A percentile compares a stretch with the other conserved stretches of the same genome.
Evolutionary conservation across 2,329 filamentous ascomycete species (phyloP).

Genomic region (Diaporthe ilicicola): DNA sequence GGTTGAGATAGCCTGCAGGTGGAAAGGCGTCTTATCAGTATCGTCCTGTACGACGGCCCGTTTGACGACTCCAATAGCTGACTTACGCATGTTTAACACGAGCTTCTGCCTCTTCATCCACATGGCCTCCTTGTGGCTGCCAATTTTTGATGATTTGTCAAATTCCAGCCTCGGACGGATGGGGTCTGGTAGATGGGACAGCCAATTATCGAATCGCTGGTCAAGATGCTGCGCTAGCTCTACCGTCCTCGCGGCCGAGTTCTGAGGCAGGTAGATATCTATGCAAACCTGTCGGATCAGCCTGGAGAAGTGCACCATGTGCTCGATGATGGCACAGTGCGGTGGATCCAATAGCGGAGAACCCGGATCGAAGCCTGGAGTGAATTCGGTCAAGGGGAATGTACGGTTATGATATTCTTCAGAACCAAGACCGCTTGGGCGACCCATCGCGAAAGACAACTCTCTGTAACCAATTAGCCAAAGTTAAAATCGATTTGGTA

Average conservation of each 20-base stretch:
- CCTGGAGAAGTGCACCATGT: conserved; percentile 41
- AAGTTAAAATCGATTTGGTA: neutral
- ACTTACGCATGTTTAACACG: conserved; percentile 39
- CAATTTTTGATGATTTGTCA: conserved; percentile 34
- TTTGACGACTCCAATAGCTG: fast-evolving
- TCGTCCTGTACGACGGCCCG: neutral
- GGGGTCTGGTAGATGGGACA: conserved; percentile 35
- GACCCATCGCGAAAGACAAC: conserved; percentile 56
- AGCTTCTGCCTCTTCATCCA: conserved; percentile 42
- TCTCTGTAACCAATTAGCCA: conserved; percentile 42
- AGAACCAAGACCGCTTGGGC: conserved; percentile 56
- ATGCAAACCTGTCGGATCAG: conserved; percentile 39
- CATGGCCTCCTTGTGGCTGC: conserved; percentile 36
- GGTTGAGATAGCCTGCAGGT: conserved; percentile 38
- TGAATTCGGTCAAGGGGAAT: conserved; percentile 38
- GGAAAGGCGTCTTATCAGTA: neutral
- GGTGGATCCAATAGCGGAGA: conserved; percentile 37
- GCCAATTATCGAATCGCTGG: conserved; percentile 38
- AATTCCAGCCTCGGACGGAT: conserved; percentile 36
- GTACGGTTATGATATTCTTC: conserved; percentile 57
- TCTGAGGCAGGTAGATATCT: conserved; percentile 39
- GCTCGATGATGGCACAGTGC: conserved; percentile 40
- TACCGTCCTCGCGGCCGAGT: conserved; percentile 33
- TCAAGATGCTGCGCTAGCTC: conserved; percentile 38
- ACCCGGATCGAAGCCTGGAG: conserved; percentile 9